A percentile compares a stretch with the other conserved stretches of the same genome.
phyloP scores from a whole-genome alignment of 129 eudicot species.

The Solidago caesia region DNA sequence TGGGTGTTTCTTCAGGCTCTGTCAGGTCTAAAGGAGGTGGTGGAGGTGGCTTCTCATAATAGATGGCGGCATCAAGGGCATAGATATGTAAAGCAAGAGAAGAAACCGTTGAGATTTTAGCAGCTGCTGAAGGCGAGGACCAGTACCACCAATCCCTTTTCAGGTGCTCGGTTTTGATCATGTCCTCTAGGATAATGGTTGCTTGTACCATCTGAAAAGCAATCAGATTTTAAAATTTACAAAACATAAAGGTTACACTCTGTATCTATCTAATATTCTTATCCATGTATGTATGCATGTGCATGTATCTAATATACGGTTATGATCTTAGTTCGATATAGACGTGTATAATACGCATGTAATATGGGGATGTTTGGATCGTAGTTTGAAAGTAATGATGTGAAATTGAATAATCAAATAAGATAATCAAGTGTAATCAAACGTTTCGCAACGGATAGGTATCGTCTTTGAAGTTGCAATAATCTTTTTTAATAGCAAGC shows the following conservation, averaged over 20 bases:
- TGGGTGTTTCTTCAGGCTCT: no score
- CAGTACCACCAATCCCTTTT: slow-evolving; percentile 89
- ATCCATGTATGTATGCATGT: neutral
- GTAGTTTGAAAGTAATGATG: no score
- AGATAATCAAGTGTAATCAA: no score
- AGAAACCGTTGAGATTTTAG: slow-evolving; percentile 62
- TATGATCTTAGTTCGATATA: no score
- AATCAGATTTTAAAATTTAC: slow-evolving; percentile 4
- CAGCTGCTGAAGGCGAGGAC: slow-evolving; percentile 85
- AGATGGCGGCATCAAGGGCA: slow-evolving; percentile 66
- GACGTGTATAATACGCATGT: no score
- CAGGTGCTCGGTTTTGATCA: slow-evolving; percentile 68
- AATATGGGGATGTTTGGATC: no score
- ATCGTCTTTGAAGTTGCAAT: no score
- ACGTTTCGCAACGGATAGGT: no score
- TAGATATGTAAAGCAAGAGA: slow-evolving; percentile 67
- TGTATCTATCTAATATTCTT: neutral
- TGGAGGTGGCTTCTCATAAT: slow-evolving; percentile 40
- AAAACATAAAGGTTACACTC: neutral
- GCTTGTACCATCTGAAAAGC: slow-evolving; percentile 75
- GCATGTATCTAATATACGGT: neutral
- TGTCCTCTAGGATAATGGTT: slow-evolving; percentile 67
- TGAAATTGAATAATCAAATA: no score
- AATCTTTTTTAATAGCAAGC: no score
- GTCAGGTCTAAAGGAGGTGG: slow-evolving; percentile 20